Evolutionary conservation across 306 rosid genomes (phyloP).

Genomic region (Castanospermum australe): DNA sequence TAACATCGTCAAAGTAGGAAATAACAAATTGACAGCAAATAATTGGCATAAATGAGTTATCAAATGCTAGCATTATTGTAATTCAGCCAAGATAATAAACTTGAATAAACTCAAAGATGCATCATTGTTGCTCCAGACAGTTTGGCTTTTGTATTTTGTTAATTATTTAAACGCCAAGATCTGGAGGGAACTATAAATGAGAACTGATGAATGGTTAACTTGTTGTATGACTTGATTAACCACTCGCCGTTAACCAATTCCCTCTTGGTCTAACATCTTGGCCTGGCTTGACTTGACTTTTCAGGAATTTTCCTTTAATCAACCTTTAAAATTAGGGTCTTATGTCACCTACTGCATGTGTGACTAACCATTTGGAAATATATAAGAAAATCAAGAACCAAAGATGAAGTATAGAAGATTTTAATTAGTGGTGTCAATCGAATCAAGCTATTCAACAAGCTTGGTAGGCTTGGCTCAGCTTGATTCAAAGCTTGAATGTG

Average conservation of each 20-base stretch:
- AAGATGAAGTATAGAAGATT: background rate
- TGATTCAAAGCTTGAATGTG: no score
- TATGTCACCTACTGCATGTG: background rate
- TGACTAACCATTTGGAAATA: background rate
- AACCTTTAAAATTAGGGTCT: background rate
- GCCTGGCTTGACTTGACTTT: background rate
- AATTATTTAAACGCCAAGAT: background rate
- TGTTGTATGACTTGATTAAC: constrained; percentile 12
- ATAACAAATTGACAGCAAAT: background rate
- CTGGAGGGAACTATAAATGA: background rate
- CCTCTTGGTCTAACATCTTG: constrained; percentile 6
- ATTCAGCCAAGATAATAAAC: background rate
- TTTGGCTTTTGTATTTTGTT: background rate
- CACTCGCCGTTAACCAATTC: background rate
- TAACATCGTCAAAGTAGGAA: background rate
- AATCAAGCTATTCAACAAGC: no score
- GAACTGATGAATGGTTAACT: background rate
- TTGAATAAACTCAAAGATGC: background rate
- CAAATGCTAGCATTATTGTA: background rate
- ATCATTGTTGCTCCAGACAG: background rate
- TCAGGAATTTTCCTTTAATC: background rate
- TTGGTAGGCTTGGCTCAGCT: no score
- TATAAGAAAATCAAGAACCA: background rate
- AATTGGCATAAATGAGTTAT: background rate
- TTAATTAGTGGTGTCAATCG: background rate